Conservation (phyloP, 495 filamentous ascomycete genomes). For the Evernia prunastri region DNA sequence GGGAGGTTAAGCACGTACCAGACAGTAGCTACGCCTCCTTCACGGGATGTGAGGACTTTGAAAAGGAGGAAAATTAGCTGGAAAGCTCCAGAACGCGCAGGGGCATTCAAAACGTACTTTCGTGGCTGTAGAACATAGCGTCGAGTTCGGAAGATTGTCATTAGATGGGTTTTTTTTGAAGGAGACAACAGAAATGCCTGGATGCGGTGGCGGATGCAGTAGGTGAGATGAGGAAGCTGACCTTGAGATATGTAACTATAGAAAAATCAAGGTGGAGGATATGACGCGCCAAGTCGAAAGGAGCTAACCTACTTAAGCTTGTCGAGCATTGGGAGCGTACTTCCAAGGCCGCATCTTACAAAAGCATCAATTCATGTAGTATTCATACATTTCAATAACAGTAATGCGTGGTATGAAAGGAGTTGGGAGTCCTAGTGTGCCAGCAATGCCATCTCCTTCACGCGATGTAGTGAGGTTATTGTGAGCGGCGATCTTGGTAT, state of each 20-base stretch:
- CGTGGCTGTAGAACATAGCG: conserved; percentile 89
- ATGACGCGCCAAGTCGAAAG: not conserved
- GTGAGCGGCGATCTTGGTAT: not conserved
- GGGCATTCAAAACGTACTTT: conserved; percentile 50
- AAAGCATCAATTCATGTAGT: not conserved
- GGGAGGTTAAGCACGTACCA: conserved; percentile 62
- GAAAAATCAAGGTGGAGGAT: not conserved
- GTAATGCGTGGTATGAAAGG: not conserved
- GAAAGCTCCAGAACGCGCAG: not conserved
- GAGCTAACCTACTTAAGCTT: not conserved
- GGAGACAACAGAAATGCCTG: not conserved
- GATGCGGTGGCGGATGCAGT: not conserved
- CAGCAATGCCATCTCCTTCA: not conserved
- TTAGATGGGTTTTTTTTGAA: not conserved
- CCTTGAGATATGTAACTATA: not conserved
- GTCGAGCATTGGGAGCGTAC: not conserved
- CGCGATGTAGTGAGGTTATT: no score
- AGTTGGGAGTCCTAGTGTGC: not conserved
- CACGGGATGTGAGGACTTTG: conserved; percentile 70
- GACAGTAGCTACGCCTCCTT: conserved; percentile 88
- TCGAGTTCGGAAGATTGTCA: no score
- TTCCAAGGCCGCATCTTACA: not conserved
- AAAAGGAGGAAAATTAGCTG: conserved; percentile 26
- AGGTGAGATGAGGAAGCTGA: not conserved
- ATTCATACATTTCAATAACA: not conserved